phyloP scores from a whole-genome alignment of 768 basidiomycete genomes.

The Trametes gibbosa region DNA sequence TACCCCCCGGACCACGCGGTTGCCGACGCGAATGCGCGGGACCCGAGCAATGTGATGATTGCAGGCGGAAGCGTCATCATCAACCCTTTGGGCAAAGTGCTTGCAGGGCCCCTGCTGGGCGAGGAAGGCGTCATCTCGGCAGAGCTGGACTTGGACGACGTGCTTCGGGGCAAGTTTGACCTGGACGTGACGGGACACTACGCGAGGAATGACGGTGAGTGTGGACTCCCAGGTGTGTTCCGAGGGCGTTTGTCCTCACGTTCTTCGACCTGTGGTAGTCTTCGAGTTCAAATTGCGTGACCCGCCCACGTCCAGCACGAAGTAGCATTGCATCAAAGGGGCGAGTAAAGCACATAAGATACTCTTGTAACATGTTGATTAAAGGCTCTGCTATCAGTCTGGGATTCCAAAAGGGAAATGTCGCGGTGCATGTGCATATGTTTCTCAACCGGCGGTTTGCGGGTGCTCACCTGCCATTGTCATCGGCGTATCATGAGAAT shows the following conservation, averaged over 20 bases:
- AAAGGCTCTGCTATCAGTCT: no score
- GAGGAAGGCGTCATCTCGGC: conserved; percentile 54
- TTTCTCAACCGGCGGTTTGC: no score
- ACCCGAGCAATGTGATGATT: conserved; percentile 52
- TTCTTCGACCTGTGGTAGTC: conserved; percentile 4
- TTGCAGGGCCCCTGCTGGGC: conserved; percentile 57
- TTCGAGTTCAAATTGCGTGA: conserved; percentile 19
- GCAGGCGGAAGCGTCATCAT: conserved; percentile 62
- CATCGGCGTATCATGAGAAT: no score
- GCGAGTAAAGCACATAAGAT: no score
- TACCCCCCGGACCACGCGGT: conserved; percentile 50
- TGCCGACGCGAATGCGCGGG: conserved; percentile 33
- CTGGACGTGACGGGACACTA: conserved; percentile 64
- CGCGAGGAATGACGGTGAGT: conserved; percentile 53
- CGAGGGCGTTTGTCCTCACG: neutral
- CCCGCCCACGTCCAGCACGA: neutral
- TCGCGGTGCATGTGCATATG: no score
- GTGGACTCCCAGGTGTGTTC: neutral
- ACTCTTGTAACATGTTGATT: no score
- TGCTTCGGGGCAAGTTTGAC: conserved; percentile 57
- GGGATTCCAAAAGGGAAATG: no score
- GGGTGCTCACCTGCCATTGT: no score
- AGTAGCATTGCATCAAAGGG: neutral
- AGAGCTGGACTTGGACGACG: conserved; percentile 57
- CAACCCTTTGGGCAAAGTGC: conserved; percentile 51